Evolutionary conservation across 768 basidiomycete genomes (phyloP).

Genomic region (Lactifluus echinatus): DNA sequence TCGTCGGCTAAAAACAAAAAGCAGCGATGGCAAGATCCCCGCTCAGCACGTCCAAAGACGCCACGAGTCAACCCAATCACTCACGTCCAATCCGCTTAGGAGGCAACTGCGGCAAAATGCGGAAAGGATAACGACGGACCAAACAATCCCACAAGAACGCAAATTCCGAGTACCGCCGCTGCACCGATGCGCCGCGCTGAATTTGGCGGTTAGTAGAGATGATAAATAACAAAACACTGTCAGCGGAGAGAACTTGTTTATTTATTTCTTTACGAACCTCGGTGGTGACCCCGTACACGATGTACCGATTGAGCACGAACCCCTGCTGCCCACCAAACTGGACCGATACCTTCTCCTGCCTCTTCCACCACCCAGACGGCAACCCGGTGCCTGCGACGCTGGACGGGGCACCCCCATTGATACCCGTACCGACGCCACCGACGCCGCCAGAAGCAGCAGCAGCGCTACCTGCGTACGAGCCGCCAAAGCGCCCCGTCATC

Average conservation of each 20-base stretch:
- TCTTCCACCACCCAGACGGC: constrained; percentile 82
- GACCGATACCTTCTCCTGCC: constrained; percentile 62
- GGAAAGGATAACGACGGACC: constrained; percentile 84
- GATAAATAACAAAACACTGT: constrained; percentile 11
- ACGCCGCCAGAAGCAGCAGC: not conserved
- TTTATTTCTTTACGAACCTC: constrained; percentile 9
- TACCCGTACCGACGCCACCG: constrained; percentile 25
- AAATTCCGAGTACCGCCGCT: constrained; percentile 90
- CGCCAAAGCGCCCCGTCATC: constrained; percentile 13
- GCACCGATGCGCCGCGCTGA: constrained; percentile 59
- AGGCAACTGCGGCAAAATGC: constrained; percentile 77
- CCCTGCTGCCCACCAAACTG: constrained; percentile 81
- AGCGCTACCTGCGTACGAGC: constrained; percentile 20
- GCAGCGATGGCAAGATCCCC: not conserved
- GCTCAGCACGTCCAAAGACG: not conserved
- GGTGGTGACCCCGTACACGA: constrained; percentile 72
- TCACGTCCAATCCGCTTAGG: constrained; percentile 88
- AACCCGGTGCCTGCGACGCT: constrained; percentile 63
- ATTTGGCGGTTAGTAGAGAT: not conserved
- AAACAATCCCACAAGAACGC: constrained; percentile 84
- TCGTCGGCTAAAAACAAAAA: constrained; percentile 57
- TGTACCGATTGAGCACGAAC: constrained; percentile 82
- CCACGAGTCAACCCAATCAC: constrained; percentile 25
- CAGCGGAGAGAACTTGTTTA: no score
- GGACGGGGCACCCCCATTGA: constrained; percentile 39